phyloP scores from a whole-genome alignment of 805 yeast species.

The Maudiozyma turicensis region DNA sequence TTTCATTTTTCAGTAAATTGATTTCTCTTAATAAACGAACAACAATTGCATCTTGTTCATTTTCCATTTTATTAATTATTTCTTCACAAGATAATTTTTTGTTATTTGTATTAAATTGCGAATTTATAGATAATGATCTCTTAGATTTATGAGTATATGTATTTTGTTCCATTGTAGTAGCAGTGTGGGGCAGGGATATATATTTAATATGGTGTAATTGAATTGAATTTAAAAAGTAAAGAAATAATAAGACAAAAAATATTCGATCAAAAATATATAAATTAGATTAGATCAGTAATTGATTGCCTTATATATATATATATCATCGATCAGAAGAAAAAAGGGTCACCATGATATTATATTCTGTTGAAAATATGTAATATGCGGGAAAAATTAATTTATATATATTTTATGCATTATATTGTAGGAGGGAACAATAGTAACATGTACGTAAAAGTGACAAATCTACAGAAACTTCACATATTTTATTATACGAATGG shows the following conservation, averaged over 20 bases:
- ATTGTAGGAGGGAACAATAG: no score
- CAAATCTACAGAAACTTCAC: no score
- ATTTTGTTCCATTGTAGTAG: not conserved
- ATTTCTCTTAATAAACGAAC: slow-evolving; percentile 46
- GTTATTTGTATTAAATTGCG: not conserved
- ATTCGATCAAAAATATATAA: no score
- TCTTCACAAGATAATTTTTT: slow-evolving; percentile 32
- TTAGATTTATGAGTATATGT: not conserved
- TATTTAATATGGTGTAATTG: not conserved
- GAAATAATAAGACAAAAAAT: not conserved
- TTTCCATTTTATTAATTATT: slow-evolving; percentile 49
- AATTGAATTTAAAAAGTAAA: not conserved
- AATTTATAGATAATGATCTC: not conserved
- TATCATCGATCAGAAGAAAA: no score
- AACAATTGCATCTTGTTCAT: slow-evolving; percentile 57
- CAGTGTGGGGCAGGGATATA: not conserved
- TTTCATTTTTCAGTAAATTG: slow-evolving; percentile 38
- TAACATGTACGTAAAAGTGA: no score
- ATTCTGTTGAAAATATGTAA: no score
- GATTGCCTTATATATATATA: no score
- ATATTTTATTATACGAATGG: no score
- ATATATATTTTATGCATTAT: no score
- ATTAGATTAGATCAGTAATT: no score
- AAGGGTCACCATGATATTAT: no score
- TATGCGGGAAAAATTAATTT: no score